A percentile compares a stretch with the other conserved stretches of the same genome.
These are phyloP conservation scores for Populus simonii DNA, from an alignment of 345 rosid genomes.

Conservation along the genomic window DNA sequence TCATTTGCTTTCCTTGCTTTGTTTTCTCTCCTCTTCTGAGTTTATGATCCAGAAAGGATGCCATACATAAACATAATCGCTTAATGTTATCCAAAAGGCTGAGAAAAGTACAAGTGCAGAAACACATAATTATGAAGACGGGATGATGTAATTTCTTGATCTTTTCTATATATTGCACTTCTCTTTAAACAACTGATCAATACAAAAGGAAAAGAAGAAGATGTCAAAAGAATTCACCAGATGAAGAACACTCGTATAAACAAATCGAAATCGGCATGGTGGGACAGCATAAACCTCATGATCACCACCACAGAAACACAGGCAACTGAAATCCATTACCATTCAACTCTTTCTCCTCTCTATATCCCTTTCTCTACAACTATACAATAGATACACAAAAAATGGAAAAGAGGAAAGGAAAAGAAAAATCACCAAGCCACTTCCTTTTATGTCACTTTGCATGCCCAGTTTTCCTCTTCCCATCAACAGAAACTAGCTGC, in stretches of 20 bases:
- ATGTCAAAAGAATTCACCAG: conserved; percentile 15
- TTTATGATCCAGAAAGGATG: background rate
- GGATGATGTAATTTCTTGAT: background rate
- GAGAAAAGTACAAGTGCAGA: no score
- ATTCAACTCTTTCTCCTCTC: conserved; percentile 3
- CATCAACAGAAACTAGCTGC: conserved; percentile 39
- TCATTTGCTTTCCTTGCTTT: background rate
- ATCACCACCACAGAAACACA: conserved; percentile 23
- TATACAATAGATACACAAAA: conserved; percentile 23
- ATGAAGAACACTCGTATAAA: conserved; percentile 23
- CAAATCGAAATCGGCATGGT: conserved; percentile 20
- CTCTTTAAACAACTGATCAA: conserved; percentile 1
- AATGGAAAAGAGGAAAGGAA: background rate
- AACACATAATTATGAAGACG: background rate
- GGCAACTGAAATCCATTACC: conserved; percentile 24
- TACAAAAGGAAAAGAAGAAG: background rate
- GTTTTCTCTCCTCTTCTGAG: background rate
- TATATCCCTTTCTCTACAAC: conserved; percentile 15
- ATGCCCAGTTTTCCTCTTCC: conserved; percentile 50
- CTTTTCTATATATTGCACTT: conserved; percentile 3
- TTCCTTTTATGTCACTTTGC: conserved; percentile 43
- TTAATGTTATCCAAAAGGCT: background rate
- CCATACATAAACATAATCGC: background rate
- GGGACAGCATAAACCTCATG: conserved; percentile 13
- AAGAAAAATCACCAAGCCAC: background rate